Base-by-base conservation (phyloP, 2,329 filamentous ascomycete genomes). In the Aspergillus pseudonomiae region DNA sequence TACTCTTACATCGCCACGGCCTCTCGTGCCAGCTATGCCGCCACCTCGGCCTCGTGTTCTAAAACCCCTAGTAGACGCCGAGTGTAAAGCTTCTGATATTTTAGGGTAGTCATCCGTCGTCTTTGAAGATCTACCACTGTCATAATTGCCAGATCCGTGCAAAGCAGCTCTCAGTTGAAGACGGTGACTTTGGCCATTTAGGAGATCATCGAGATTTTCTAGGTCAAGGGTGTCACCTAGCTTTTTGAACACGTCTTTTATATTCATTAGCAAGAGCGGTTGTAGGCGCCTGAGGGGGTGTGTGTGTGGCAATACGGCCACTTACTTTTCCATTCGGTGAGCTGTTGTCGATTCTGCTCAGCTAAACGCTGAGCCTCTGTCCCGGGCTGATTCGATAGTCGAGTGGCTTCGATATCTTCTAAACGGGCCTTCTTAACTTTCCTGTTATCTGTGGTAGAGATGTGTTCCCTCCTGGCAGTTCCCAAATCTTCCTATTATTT, bases 161-260 rank as follows among this genome's bases (percentile, higher is more conserved):
- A 75, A 63, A 9, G 56, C 53, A 19, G 70, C 68, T 55, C 48
- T 69, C 7, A 79, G 68, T 7, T 68, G 61, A 21, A 71, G 67
- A 59, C 79, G 75, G 65, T 81, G 79, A 28, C 64, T 77, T 52
- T 81, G 78, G 12, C 80, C 80, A 52, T 76, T 64, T 53, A 76
- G 69, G 4, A 81, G 61, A 19, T 70, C 66, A 52, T 75, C 68
- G 10, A 80, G 63, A 14, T 72, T 56, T 48, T 79, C 75, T 1
- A 73, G 32, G 4, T 73, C 70, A 24, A 65, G 68, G 11, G 74
- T 74, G 43, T 77, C 74, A 5, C 68, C 62, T 16, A 79, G 65
- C 16, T 66, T 65, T 53, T 74, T 66, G 53, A 73, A 68, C 5
- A 77, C 67, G 43, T 69, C 78, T 80, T 63, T n/a, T 24, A 26